Evolutionary conservation across 192 early-diverging fungal genomes (phyloP), one percentile per base, ranked within the genome.

Genomic region (Coemansia sp.): DNA sequence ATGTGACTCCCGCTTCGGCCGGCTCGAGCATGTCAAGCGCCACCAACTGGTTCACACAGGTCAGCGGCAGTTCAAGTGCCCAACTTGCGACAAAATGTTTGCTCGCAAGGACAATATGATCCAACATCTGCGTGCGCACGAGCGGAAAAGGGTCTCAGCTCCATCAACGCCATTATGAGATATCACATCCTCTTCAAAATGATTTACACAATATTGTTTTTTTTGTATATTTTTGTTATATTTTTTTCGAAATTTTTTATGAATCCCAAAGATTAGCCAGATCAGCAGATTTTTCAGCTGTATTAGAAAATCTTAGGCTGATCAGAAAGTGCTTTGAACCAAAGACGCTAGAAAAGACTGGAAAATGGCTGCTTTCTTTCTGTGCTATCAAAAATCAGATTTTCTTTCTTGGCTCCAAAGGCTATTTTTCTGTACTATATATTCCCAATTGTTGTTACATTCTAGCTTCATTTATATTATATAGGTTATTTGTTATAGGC

Each of bases 91-190:
- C 40, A 82, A 87, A 51, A 76, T 82, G 64, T 92, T 92, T 71
- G 86, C 85, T 59, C 84, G 90, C 40, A 89, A 87, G 69, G 90
- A 92, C 67, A 92, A 92, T 64, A 92, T 92, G 90, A 81, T 90
- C 61, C 90, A 92, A 45, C 90, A 92, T 61, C 84, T 87, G n/a
- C 88, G 89, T 46, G 86, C 90, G 0, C 90, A 92, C 58, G 63
- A 78, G 58, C 83, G 78, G 57, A 71, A 72, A 48, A 51, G 20
- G 53, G 48, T 21, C 9, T 43, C 18, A 2, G 40, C 40, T 43
- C 40, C 40, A 43, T 1, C 40, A 18, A 43, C 40, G 18, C 12
- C 40, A 18, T 43, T 18, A 43, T 18, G n/a, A n/a, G n/a, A n/a
- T n/a, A n/a, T n/a, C n/a, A n/a, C n/a, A n/a, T n/a, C 28, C 52